Conservation (phyloP, 352 stramenopile species). For the Globisporangium canariense region DNA sequence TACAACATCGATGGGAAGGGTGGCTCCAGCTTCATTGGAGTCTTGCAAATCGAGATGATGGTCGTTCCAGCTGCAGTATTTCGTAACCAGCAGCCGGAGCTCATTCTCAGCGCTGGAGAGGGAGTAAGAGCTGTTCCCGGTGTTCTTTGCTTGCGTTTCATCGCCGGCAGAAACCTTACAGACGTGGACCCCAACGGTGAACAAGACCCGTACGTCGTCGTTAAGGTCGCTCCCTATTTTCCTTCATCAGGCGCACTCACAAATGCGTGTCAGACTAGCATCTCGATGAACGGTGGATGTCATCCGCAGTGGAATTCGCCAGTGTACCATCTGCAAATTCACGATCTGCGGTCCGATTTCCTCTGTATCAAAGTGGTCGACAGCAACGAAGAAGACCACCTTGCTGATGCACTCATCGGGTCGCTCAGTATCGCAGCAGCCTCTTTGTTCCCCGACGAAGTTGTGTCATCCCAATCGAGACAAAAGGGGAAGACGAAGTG, state of each 20-base stretch:
- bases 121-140: constrained; percentile 16
- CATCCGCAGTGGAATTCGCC: constrained; percentile 51
- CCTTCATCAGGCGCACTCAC: neutral
- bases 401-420: constrained; percentile 44
- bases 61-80: neutral
- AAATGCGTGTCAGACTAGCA: constrained; percentile 30
- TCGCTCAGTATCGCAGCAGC: constrained; percentile 24
- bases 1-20: constrained; percentile 7
- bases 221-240: constrained; percentile 22
- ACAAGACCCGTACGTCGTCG: constrained; percentile 47
- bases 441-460: constrained; percentile 27
- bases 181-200: constrained; percentile 48
- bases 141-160: constrained; percentile 37
- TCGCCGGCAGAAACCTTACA: constrained; percentile 39
- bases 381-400: constrained; percentile 54
- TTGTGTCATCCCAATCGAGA: neutral
- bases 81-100: neutral
- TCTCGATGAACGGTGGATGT: constrained; percentile 45
- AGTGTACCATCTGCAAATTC: constrained; percentile 26
- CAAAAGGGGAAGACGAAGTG: constrained; percentile 25
- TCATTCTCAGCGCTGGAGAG: neutral
- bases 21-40: neutral
- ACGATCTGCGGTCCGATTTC: constrained; percentile 33
- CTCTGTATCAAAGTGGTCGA: constrained; percentile 47
- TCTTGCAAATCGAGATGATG: constrained; percentile 21